Conservation (phyloP, 2,329 filamentous ascomycete genomes). For the Acrocalymma vagum region DNA sequence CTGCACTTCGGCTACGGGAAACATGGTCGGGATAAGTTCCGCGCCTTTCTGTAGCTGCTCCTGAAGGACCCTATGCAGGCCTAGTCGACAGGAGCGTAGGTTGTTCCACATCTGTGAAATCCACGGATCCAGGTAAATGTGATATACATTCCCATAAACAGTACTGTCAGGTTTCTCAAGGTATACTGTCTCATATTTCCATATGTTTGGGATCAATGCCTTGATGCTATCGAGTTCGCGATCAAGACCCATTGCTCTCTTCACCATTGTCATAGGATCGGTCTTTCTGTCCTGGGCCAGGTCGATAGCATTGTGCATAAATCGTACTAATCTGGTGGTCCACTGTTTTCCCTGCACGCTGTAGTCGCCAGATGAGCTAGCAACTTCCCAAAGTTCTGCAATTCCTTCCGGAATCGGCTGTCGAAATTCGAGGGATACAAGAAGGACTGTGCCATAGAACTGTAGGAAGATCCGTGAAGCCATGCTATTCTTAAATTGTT, state of each 20-base stretch:
- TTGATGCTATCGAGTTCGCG: conserved; percentile 31
- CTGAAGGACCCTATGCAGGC: conserved; percentile 31
- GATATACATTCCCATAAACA: conserved; percentile 30
- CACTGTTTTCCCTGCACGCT: conserved; percentile 27
- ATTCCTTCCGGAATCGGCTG: conserved; percentile 24
- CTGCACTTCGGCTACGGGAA: conserved; percentile 13
- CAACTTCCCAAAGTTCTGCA: conserved; percentile 27
- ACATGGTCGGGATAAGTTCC: conserved; percentile 18
- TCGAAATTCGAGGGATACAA: conserved; percentile 29
- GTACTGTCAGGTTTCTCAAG: conserved; percentile 21
- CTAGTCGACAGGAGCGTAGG: conserved; percentile 29
- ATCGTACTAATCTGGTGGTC: conserved; percentile 25
- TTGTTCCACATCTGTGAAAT: conserved; percentile 42
- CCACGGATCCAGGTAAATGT: conserved; percentile 41
- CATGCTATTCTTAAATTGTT: conserved; percentile 28
- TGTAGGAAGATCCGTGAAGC: conserved; percentile 39
- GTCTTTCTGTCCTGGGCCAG: conserved; percentile 24
- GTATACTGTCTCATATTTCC: conserved; percentile 30
- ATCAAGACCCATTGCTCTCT: conserved; percentile 22
- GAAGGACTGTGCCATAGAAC: conserved; percentile 34
- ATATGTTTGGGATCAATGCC: conserved; percentile 28
- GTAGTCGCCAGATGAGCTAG: conserved; percentile 24
- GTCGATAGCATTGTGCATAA: conserved; percentile 30
- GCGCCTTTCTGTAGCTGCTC: conserved; percentile 25
- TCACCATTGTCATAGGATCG: conserved; percentile 23